Evolutionary conservation across 345 rosid species (phyloP).

Genomic region (Zanthoxylum bungeanum): DNA sequence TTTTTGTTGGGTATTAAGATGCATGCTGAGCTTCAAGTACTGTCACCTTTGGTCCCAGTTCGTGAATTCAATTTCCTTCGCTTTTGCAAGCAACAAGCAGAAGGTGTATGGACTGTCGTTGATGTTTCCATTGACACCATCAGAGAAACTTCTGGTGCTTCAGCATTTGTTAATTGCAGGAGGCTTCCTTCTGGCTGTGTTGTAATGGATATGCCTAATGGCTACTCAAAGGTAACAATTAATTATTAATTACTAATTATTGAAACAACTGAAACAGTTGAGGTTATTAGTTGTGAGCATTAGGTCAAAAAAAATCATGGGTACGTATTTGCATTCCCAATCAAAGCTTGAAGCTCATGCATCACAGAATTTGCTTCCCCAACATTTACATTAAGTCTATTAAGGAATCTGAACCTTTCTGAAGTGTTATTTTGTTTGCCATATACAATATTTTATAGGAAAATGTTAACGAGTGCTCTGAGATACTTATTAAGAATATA

Average conservation of each 20-base stretch:
- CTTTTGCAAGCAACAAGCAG: constrained; percentile 92
- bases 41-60: constrained; percentile 93
- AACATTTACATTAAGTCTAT: constrained; percentile 4
- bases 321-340: constrained; percentile 30
- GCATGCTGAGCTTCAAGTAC: constrained; percentile 87
- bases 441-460: no score
- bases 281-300: constrained; percentile 14
- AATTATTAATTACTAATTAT: no score
- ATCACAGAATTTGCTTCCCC: constrained; percentile 26
- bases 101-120: constrained; percentile 93
- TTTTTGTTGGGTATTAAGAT: constrained; percentile 34
- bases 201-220: constrained; percentile 95
- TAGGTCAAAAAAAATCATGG: constrained; percentile 24
- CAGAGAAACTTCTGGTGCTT: constrained; percentile 48
- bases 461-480: no score
- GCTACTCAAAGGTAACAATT: constrained; percentile 77
- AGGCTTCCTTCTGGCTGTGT: constrained; percentile 98
- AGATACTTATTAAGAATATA: no score
- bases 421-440: constrained; percentile 32
- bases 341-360: constrained; percentile 24
- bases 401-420: constrained; percentile 50
- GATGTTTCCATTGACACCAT: constrained; percentile 80
- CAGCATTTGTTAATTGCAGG: constrained; percentile 52
- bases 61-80: constrained; percentile 83
- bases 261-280: no score